Evolutionary conservation across 1,139 yeast genomes (phyloP), one percentile per base, ranked within the genome.

Genomic region (Geotrichum siamense): DNA sequence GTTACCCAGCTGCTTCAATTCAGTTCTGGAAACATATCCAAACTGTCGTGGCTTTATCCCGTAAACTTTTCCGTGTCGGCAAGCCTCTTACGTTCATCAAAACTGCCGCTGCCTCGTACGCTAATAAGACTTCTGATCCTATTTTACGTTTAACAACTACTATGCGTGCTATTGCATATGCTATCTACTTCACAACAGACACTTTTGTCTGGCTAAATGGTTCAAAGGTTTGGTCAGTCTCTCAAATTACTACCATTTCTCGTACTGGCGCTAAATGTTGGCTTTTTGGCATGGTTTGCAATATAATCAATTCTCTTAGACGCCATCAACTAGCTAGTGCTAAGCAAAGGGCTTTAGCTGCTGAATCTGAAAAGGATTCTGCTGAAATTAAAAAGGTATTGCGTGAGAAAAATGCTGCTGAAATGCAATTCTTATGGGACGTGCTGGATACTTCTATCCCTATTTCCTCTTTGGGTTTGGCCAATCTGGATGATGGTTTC

Each of bases 21-120:
- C 69, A 67, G 48, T 61, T 72, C 47, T 73, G 78, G 65, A 69
- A 69, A 53, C 67, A 70, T 19, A 60, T 82, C 47, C 80, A 78
- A 62, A 61, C 63, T 40, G 78, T 80, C 51, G 71, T 81, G 30
- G 78, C 85, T 15, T 69, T 82, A 52, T 73, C 86, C 49, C 78
- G 97, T 62, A 89, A 89, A 68, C 79, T 89, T 17, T 69, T 89
- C 72, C 75, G 97, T 57, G 79, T 82, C 60, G 76, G 87, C 54
- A 89, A 87, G 67, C 95, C 95, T 1, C 67, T 89, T 58, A 74
- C 74, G 58, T 89, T 83, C 61, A 62, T 83, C 48, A 80, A 81
- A 57, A 72, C 77, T 13, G 87, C 93, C 5, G 72, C 85, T 3
- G 73, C 74, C 53, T 75, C 84, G 17, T 75, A 69, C 56, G 85